Evolutionary conservation across 371 early-diverging fungal species (phyloP).

Genomic region (Actinomucor elegans): DNA sequence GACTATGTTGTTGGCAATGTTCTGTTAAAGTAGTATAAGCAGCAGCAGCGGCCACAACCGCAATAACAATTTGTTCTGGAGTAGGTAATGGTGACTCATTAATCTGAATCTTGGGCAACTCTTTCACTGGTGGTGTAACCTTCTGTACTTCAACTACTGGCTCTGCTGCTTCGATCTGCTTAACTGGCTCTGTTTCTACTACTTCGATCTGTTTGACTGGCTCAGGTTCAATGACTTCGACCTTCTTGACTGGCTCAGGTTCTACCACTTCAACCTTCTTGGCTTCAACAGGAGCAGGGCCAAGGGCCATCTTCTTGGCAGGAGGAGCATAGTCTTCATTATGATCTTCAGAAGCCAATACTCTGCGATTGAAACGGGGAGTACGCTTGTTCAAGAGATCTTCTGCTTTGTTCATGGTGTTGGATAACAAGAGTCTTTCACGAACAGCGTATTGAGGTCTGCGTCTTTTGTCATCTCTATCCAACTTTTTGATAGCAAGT

Average conservation of each 20-base stretch:
- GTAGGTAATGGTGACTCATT: conserved; percentile 5
- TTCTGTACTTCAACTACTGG: not conserved
- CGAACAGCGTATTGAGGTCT: conserved; percentile 37
- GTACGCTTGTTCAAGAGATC: conserved; percentile 33
- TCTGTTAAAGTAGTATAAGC: not conserved
- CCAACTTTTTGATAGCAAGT: conserved; percentile 39
- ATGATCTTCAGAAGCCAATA: conserved; percentile 24
- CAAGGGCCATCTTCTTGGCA: not conserved
- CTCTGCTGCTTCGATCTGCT: not conserved
- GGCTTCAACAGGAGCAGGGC: not conserved
- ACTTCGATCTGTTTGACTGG: not conserved
- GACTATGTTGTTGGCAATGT: not conserved
- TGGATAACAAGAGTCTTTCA: conserved; percentile 37
- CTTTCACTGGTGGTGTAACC: not conserved
- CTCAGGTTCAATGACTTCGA: not conserved
- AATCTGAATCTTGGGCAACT: not conserved
- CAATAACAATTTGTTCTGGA: conserved; percentile 8
- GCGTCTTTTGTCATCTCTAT: conserved; percentile 34
- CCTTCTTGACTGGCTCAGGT: not conserved
- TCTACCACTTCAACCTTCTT: not conserved
- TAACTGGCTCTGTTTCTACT: not conserved
- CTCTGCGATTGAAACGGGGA: conserved; percentile 29
- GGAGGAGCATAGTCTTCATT: conserved; percentile 16
- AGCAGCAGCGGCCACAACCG: conserved; percentile 15
- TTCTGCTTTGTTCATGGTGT: conserved; percentile 39